These are phyloP conservation scores for Panicum virgatum DNA, from an alignment of 202 grass and related monocot species.

Conservation along the genomic window DNA sequence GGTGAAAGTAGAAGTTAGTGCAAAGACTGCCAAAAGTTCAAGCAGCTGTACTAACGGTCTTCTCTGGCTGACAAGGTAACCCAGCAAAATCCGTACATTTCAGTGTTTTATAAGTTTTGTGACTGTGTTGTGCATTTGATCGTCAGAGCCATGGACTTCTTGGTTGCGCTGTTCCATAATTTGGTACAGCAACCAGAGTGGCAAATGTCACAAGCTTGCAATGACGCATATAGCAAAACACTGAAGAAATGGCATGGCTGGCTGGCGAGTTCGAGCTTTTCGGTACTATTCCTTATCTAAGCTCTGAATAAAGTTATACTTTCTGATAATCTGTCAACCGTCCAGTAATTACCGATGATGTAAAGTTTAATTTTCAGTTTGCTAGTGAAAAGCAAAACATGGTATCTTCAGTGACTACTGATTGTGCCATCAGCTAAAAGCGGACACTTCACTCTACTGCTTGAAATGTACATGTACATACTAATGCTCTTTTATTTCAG, in stretches of 20 bases:
- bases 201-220: constrained; percentile 77
- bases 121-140: constrained; percentile 15
- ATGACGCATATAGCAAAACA: constrained; percentile 71
- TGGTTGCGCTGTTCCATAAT: constrained; percentile 77
- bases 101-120: constrained; percentile 13
- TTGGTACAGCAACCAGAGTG: constrained; percentile 67
- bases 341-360: background rate
- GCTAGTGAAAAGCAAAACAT: background rate
- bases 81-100: background rate
- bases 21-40: constrained; percentile 81
- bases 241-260: constrained; percentile 93
- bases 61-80: constrained; percentile 83
- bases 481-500: constrained; percentile 29
- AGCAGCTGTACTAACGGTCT: constrained; percentile 73
- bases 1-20: constrained; percentile 75
- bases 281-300: constrained; percentile 49
- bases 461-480: background rate
- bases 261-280: constrained; percentile 82
- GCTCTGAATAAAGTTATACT: background rate
- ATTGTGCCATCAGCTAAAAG: background rate
- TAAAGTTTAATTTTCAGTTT: background rate
- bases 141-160: constrained; percentile 75
- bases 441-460: background rate
- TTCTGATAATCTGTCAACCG: background rate
- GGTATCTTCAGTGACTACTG: background rate